Evolutionary conservation across 345 rosid species (phyloP).

Genomic region (Conringia planisiliqua): DNA sequence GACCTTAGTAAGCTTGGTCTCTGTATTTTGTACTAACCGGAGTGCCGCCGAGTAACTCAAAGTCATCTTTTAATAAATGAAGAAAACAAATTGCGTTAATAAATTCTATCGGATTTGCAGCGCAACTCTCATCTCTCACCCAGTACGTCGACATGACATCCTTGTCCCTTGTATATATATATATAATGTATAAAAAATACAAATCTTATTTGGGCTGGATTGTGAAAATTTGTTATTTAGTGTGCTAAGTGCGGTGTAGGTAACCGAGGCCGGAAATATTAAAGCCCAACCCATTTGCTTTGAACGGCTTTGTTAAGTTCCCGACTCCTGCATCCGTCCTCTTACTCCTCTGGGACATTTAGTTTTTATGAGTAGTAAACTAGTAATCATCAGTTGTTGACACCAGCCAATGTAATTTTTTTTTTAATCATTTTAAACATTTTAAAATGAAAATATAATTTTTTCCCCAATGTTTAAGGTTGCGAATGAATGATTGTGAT

Average conservation of each 20-base stretch:
- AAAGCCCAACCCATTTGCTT: neutral
- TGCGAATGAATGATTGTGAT: too few species aligned
- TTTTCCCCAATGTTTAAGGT: too few species aligned
- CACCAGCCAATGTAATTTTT: too few species aligned
- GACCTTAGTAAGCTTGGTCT: neutral
- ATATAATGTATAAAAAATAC: too few species aligned
- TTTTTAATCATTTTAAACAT: too few species aligned
- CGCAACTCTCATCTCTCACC: neutral
- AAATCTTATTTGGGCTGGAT: neutral
- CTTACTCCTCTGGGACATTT: neutral
- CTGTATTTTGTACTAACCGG: conserved; percentile 5
- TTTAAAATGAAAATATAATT: too few species aligned
- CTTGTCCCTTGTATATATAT: neutral
- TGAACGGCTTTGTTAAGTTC: neutral
- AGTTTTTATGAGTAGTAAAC: too few species aligned
- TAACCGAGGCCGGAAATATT: neutral
- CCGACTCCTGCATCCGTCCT: neutral
- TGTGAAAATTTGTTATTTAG: neutral
- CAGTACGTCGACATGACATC: neutral
- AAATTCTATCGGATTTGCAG: neutral
- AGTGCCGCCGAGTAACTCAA: neutral
- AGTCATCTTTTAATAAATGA: neutral
- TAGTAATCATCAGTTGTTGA: too few species aligned
- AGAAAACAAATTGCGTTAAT: neutral
- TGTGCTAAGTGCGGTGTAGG: neutral